These are phyloP conservation scores for Cicer cuneatum DNA, from an alignment of 306 rosid genomes.

Conservation along the genomic window DNA sequence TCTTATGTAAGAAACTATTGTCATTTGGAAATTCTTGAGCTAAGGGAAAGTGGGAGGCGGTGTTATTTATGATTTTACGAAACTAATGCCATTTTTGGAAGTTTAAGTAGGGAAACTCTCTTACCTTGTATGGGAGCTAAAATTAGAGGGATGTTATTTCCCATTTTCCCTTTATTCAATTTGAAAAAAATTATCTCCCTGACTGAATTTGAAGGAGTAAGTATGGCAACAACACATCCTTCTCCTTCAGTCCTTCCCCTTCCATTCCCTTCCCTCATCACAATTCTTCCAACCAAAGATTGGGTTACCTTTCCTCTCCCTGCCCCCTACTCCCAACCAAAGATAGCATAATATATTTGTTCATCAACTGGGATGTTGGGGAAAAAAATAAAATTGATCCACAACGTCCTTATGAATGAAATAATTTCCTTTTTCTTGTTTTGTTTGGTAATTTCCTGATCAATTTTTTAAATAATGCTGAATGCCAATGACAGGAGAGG, in stretches of 20 bases:
- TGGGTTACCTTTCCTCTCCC: conserved; percentile 19
- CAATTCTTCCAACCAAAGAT: not conserved
- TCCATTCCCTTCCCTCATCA: not conserved
- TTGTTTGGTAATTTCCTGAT: conserved; percentile 39
- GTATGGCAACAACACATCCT: not conserved
- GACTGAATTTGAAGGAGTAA: not conserved
- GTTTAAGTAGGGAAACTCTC: conserved; percentile 16
- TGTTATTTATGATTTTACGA: not conserved
- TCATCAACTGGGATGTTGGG: conserved; percentile 8
- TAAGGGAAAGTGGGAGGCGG: conserved; percentile 11
- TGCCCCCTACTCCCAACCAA: conserved; percentile 16
- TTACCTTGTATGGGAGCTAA: conserved; percentile 20
- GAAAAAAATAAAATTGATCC: conserved; percentile 18
- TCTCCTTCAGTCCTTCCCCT: not conserved
- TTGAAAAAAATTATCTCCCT: not conserved
- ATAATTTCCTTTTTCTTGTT: conserved; percentile 25
- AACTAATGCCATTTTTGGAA: conserved; percentile 11
- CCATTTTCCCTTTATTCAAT: conserved; percentile 18
- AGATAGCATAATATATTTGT: conserved; percentile 11
- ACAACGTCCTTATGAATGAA: conserved; percentile 14
- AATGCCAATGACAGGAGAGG: conserved; percentile 77
- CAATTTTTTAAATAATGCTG: conserved; percentile 43
- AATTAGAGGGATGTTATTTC: conserved; percentile 31
- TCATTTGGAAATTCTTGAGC: conserved; percentile 30
- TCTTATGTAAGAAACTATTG: conserved; percentile 3